phyloP scores from a whole-genome alignment of 176 grass and related monocot species.

The Zizania latifolia region DNA sequence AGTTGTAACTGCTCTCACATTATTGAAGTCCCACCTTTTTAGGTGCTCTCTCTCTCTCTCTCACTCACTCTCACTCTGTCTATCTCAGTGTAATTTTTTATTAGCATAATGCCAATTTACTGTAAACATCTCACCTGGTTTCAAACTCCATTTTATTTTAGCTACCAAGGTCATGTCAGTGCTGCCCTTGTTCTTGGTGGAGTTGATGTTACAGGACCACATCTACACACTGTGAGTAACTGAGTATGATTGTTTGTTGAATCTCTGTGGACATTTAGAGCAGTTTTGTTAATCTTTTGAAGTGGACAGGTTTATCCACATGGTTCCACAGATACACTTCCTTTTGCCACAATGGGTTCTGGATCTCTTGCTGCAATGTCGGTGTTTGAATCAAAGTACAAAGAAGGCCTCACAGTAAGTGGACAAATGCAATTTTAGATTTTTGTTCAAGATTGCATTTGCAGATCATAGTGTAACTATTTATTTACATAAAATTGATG shows the following conservation, averaged over 20 bases:
- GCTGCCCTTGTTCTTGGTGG: slow-evolving; percentile 86
- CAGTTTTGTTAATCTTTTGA: slow-evolving; percentile 2
- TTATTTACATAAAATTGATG: not conserved
- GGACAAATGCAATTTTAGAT: not conserved
- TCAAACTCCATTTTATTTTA: slow-evolving; percentile 21
- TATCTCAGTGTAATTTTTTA: too few relatives aligned
- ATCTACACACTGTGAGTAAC: slow-evolving; percentile 81
- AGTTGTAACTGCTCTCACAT: slow-evolving; percentile 80
- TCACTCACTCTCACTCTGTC: too few relatives aligned
- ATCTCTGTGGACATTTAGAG: not conserved
- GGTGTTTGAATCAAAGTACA: slow-evolving; percentile 83
- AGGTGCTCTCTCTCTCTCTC: slow-evolving; percentile 33
- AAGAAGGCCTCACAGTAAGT: slow-evolving; percentile 89
- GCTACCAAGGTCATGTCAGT: slow-evolving; percentile 88
- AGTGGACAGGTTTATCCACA: slow-evolving; percentile 80
- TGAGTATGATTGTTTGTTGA: not conserved
- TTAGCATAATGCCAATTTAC: not conserved
- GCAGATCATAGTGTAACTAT: not conserved
- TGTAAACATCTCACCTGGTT: not conserved
- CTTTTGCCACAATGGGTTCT: slow-evolving; percentile 98
- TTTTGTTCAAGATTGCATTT: not conserved
- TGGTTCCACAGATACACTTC: slow-evolving; percentile 91
- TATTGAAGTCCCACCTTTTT: slow-evolving; percentile 92
- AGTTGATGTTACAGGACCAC: slow-evolving; percentile 83
- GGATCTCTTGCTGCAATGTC: slow-evolving; percentile 98